These are phyloP conservation scores for Voacanga thouarsii DNA, from an alignment of 257 asterid genomes.

Conservation along the genomic window DNA sequence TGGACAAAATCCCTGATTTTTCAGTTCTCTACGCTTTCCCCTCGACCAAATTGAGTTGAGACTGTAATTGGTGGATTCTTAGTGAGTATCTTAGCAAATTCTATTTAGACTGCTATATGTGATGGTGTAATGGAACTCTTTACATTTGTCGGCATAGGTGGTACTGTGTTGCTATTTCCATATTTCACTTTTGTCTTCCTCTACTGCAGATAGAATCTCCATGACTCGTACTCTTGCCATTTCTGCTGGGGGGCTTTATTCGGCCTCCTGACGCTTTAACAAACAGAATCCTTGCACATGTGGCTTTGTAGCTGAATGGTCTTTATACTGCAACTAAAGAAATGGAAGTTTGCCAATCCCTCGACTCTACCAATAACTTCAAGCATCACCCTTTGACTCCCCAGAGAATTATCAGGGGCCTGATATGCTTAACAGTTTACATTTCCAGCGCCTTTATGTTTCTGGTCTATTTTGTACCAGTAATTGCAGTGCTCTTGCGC, in stretches of 20 bases:
- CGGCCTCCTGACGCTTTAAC: conserved; percentile 7
- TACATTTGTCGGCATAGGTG: neutral
- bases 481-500: conserved; percentile 53
- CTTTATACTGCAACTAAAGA: conserved; percentile 6
- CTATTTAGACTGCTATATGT: neutral
- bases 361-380: conserved; percentile 4
- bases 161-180: neutral
- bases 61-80: neutral
- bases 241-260: neutral
- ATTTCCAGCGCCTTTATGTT: conserved; percentile 64
- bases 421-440: conserved; percentile 49
- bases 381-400: conserved; percentile 53
- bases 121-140: neutral
- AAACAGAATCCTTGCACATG: neutral
- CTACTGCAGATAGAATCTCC: conserved; percentile 14
- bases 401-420: conserved; percentile 49
- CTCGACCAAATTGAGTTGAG: neutral
- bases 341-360: conserved; percentile 12
- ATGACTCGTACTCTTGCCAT: conserved; percentile 2
- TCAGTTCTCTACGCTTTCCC: neutral
- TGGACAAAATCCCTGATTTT: neutral
- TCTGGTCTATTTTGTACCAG: conserved; percentile 42
- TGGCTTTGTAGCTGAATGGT: conserved; percentile 1
- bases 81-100: neutral
- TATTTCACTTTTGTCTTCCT: neutral